A percentile compares a stretch with the other conserved stretches of the same genome.
Evolutionary conservation across 164 flowering plant genomes (phyloP).

Genomic region (Umbellularia californica): DNA sequence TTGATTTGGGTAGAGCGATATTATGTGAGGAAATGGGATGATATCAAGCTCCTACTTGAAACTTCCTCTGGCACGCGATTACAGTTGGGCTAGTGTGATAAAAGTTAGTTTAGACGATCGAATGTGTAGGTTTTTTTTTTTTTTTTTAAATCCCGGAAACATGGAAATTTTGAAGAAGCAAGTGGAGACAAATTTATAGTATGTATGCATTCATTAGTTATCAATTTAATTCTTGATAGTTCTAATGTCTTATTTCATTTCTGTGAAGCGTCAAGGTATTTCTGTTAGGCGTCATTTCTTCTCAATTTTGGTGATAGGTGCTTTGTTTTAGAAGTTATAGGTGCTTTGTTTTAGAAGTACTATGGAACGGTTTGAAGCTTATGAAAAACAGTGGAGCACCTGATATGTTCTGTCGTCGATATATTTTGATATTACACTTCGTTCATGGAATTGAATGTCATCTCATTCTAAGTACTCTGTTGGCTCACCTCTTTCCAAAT

Average conservation of each 20-base stretch:
- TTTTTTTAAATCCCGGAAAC: background rate
- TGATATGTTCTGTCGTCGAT: background rate
- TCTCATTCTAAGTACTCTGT: background rate
- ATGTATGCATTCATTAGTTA: background rate
- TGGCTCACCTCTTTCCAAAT: background rate
- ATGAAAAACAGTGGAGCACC: background rate
- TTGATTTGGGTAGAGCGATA: background rate
- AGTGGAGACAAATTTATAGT: background rate
- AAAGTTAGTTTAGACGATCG: background rate
- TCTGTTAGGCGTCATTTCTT: background rate
- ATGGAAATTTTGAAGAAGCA: background rate
- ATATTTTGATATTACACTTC: background rate
- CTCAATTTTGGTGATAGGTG: background rate
- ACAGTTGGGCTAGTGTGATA: background rate
- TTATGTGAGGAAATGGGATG: background rate
- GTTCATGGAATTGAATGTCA: background rate
- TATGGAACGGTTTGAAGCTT: background rate
- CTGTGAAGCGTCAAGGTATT: background rate
- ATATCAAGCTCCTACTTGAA: background rate
- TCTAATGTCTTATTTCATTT: background rate
- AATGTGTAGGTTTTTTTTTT: background rate
- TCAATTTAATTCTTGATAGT: background rate
- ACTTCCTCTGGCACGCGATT: background rate
- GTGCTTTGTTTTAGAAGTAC: background rate
- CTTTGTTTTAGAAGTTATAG: background rate